Percentiles rank a stretch among this genome's conserved stretches.
Conservation (phyloP, 2,329 filamentous ascomycete genomes). For the Fusarium sacchari region DNA sequence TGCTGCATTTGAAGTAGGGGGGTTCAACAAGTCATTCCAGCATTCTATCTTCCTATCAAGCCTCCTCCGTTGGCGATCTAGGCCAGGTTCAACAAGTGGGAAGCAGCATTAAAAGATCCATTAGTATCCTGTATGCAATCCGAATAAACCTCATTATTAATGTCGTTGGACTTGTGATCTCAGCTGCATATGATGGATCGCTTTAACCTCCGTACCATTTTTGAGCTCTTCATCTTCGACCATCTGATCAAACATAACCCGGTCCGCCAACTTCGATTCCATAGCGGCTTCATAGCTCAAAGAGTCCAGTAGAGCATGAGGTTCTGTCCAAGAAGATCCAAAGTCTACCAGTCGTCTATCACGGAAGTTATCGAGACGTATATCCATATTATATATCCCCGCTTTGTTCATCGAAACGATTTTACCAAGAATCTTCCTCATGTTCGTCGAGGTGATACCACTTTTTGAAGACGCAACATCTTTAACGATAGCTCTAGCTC, state of each 20-base stretch:
- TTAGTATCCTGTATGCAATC: not conserved
- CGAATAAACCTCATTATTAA: not conserved
- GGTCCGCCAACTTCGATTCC: slow-evolving; percentile 12
- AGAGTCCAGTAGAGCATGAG: slow-evolving; percentile 22
- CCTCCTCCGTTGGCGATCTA: not conserved
- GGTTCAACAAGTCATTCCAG: not conserved
- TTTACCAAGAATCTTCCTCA: not conserved
- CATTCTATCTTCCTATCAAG: not conserved
- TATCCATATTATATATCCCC: slow-evolving; percentile 25
- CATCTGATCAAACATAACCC: slow-evolving; percentile 29
- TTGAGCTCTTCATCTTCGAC: slow-evolving; percentile 18
- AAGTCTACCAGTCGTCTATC: slow-evolving; percentile 29
- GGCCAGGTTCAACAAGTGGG: not conserved
- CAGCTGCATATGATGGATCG: not conserved
- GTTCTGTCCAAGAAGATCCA: slow-evolving; percentile 33
- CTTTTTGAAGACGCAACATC: slow-evolving; percentile 15
- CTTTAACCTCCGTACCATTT: not conserved
- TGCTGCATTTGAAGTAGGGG: not conserved
- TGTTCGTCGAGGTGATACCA: slow-evolving; percentile 1
- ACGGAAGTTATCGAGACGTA: slow-evolving; percentile 24
- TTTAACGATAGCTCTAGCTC: slow-evolving; percentile 27
- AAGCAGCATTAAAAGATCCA: not conserved
- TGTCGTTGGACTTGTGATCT: not conserved
- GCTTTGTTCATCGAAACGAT: slow-evolving; percentile 14
- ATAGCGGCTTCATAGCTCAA: not conserved